Conservation (phyloP, 1,284 basidiomycete genomes). For the Fistulinella cinereoalba region DNA sequence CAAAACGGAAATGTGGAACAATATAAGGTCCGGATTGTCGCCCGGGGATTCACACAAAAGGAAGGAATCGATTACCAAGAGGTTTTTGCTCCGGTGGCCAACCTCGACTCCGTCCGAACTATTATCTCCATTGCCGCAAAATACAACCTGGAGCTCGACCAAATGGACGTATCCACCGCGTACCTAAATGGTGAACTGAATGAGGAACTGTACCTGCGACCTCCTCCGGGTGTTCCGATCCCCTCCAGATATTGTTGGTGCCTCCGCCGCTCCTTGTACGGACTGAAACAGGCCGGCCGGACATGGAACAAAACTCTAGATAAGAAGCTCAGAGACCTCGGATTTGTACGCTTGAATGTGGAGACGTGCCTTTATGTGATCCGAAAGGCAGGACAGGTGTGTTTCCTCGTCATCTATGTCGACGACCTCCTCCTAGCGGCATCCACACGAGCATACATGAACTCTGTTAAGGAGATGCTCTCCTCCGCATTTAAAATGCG, state of each 20-base stretch:
- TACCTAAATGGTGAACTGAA: neutral
- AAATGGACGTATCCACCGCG: neutral
- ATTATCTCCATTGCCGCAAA: constrained; percentile 22
- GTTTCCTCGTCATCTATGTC: neutral
- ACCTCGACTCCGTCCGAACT: no score
- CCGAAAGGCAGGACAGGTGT: neutral
- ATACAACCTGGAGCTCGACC: neutral
- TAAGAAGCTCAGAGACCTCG: neutral
- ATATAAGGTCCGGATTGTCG: constrained; percentile 17
- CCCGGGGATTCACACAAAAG: constrained; percentile 29
- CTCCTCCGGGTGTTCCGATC: neutral
- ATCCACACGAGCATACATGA: neutral
- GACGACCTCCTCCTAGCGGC: neutral
- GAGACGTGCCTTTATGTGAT: neutral
- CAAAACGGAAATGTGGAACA: neutral
- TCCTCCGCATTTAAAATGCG: neutral
- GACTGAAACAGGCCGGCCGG: neutral
- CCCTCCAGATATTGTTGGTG: neutral
- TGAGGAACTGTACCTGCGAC: neutral
- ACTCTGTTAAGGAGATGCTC: neutral
- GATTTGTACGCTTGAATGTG: neutral
- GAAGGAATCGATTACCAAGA: constrained; percentile 4
- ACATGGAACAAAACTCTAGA: neutral
- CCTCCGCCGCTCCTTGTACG: neutral
- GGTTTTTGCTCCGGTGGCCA: neutral